Percentiles rank a stretch among this genome's conserved stretches.
phyloP scores from a whole-genome alignment of 2,329 filamentous ascomycete species.

The Aspergillus eucalypticola region DNA sequence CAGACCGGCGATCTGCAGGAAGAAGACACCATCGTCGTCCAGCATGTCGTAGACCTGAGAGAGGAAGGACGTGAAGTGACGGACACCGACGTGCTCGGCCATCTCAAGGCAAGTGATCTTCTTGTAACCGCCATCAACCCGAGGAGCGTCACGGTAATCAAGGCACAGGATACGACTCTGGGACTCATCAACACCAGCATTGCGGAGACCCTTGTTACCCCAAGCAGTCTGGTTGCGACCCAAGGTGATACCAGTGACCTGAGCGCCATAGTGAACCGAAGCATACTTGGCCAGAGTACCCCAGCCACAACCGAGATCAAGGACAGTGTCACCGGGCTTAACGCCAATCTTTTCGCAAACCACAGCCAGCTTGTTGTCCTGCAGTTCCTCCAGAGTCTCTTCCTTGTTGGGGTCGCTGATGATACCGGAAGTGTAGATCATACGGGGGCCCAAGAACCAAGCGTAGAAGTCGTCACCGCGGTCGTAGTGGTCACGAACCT shows the following conservation, averaged over 20 bases:
- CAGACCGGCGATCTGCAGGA: slow-evolving; percentile 91
- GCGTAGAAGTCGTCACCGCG: slow-evolving; percentile 97
- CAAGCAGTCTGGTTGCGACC: slow-evolving; percentile 95
- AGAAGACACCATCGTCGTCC: slow-evolving; percentile 93
- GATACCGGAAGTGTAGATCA: slow-evolving; percentile 97
- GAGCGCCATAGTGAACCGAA: slow-evolving; percentile 84
- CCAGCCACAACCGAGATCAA: slow-evolving; percentile 98
- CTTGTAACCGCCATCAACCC: slow-evolving; percentile 76
- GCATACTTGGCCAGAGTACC: slow-evolving; percentile 93
- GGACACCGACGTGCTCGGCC: slow-evolving; percentile 97
- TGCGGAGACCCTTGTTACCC: slow-evolving; percentile 88
- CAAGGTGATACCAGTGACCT: slow-evolving; percentile 86
- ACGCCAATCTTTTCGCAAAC: slow-evolving; percentile 95
- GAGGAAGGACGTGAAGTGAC: slow-evolving; percentile 78
- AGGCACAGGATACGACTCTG: slow-evolving; percentile 93
- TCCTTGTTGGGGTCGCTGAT: slow-evolving; percentile 85
- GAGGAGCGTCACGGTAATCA: slow-evolving; percentile 93
- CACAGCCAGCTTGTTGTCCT: slow-evolving; percentile 94
- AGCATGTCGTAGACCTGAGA: slow-evolving; percentile 92
- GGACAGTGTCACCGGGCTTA: slow-evolving; percentile 75
- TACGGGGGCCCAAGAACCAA: slow-evolving; percentile 97
- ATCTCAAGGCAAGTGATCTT: slow-evolving; percentile 98
- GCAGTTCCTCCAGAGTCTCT: slow-evolving; percentile 89
- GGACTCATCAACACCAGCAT: slow-evolving; percentile 76
- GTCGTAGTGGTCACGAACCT: slow-evolving; percentile 97